Conservation (phyloP, 2,329 filamentous ascomycete species). For the Passalora sequoiae region DNA sequence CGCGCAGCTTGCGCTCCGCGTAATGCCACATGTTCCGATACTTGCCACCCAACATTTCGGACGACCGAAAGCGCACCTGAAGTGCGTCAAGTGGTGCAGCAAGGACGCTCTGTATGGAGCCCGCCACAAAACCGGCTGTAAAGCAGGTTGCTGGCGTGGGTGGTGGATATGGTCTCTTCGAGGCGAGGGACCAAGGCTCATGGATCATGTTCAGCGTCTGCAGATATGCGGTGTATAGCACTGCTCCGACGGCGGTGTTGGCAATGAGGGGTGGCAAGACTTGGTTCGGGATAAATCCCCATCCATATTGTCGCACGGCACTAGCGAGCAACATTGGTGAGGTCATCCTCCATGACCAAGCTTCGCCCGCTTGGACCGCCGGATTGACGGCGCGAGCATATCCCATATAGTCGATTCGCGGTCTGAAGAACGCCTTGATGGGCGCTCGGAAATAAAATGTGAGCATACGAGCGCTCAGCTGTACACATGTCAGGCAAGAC, state of each 20-base stretch:
- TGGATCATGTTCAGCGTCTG: constrained; percentile 63
- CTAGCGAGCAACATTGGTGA: constrained; percentile 65
- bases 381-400: constrained; percentile 61
- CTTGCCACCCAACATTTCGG: constrained; percentile 54
- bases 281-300: constrained; percentile 69
- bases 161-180: constrained; percentile 65
- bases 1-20: constrained; percentile 59
- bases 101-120: constrained; percentile 63
- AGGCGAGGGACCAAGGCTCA: constrained; percentile 56
- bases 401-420: constrained; percentile 80
- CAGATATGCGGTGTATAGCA: constrained; percentile 71
- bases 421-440: constrained; percentile 87
- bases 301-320: constrained; percentile 64
- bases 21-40: constrained; percentile 66
- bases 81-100: constrained; percentile 72
- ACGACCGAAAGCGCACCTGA: constrained; percentile 64
- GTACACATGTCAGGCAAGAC: no score
- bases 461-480: constrained; percentile 74
- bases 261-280: constrained; percentile 70
- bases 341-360: constrained; percentile 60
- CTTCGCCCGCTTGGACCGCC: constrained; percentile 42
- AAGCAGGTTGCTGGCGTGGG: constrained; percentile 61
- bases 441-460: constrained; percentile 90
- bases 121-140: constrained; percentile 64
- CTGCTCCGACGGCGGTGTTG: constrained; percentile 67